phyloP scores from a whole-genome alignment of 164 flowering plant species.

The Magnolia sinica region DNA sequence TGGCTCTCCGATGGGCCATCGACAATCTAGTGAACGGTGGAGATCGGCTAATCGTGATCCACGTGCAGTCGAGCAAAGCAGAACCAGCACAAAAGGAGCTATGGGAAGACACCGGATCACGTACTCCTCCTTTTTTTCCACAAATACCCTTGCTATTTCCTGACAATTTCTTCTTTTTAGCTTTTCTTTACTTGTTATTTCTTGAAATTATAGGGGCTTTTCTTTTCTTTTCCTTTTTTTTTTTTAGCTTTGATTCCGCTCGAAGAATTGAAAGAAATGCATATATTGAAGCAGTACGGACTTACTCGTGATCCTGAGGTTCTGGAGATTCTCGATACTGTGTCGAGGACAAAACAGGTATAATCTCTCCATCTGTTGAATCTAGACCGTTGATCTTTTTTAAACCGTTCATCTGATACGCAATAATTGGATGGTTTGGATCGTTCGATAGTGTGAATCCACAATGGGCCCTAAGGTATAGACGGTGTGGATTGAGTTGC shows the following conservation, averaged over 20 bases:
- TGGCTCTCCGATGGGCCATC: conserved; percentile 54
- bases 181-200: neutral
- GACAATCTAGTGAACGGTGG: conserved; percentile 42
- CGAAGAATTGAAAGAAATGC: conserved; percentile 47
- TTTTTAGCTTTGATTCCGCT: conserved; percentile 64
- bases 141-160: neutral
- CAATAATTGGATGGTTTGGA: no score
- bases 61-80: conserved; percentile 49
- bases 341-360: conserved; percentile 48
- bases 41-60: conserved; percentile 42
- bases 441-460: no score
- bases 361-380: neutral
- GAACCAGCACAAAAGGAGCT: conserved; percentile 43
- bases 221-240: neutral
- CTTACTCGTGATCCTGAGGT: conserved; percentile 49
- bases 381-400: neutral
- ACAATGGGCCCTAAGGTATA: no score
- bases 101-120: conserved; percentile 63
- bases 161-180: neutral
- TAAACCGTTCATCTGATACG: neutral
- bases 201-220: neutral
- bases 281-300: conserved; percentile 49
- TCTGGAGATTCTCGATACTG: conserved; percentile 52
- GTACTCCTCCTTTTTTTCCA: conserved; percentile 19
- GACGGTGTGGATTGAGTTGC: no score